Percentiles rank a stretch among this genome's conserved stretches.
phyloP scores from a whole-genome alignment of 495 filamentous ascomycete genomes.

The Talaromyces thailandensis region DNA sequence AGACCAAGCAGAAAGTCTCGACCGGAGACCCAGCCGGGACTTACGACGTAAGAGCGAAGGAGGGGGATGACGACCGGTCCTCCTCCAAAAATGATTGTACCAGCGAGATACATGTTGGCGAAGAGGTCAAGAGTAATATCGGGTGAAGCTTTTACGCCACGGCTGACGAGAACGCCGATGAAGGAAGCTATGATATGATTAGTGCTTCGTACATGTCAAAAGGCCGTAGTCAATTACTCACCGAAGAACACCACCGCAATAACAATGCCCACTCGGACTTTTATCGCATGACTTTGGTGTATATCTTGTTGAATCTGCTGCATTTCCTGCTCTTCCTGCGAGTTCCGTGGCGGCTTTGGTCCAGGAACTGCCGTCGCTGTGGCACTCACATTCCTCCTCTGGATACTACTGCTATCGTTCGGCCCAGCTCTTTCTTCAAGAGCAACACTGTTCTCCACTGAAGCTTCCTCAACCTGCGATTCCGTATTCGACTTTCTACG shows the following conservation, averaged over 20 bases:
- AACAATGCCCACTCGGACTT: slow-evolving; percentile 24
- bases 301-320: not conserved
- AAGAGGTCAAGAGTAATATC: slow-evolving; percentile 56
- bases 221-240: slow-evolving; percentile 12
- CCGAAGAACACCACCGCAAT: slow-evolving; percentile 48
- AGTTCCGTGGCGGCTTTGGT: not conserved
- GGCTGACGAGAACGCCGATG: slow-evolving; percentile 49
- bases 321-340: not conserved
- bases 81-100: slow-evolving; percentile 85
- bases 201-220: not conserved
- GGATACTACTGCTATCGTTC: not conserved
- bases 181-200: slow-evolving; percentile 32
- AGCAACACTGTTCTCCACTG: not conserved
- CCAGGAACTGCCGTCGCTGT: not conserved
- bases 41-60: slow-evolving; percentile 68
- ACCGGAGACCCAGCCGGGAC: slow-evolving; percentile 68
- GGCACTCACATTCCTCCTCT: slow-evolving; percentile 1
- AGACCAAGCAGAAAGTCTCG: slow-evolving; percentile 78
- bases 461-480: not conserved
- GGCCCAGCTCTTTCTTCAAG: not conserved
- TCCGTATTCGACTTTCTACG: not conserved
- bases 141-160: slow-evolving; percentile 29
- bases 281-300: not conserved
- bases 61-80: slow-evolving; percentile 81
- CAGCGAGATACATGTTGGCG: slow-evolving; percentile 74